Base-by-base conservation (phyloP, 352 stramenopile species). In the Phytophthora hibernalis region DNA sequence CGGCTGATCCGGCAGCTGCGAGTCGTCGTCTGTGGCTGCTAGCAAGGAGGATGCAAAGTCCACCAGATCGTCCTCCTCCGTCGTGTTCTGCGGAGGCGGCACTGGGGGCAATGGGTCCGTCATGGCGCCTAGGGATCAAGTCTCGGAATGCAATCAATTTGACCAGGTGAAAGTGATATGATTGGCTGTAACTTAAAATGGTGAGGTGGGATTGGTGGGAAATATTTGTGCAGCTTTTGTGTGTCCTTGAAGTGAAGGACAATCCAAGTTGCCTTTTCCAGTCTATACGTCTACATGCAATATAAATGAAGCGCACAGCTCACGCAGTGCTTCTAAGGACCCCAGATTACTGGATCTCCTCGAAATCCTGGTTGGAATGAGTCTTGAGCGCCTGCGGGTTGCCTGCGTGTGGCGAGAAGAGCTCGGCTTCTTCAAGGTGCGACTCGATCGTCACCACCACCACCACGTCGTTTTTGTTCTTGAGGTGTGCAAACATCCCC, bases 351-450 rank as follows among this genome's bases (percentile, higher is more conserved):
- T 68, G 30, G 12, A 79, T 64, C 26, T 67, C 61, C 31, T 82
- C 54, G 42, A 75, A 80, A 21, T 35, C 61, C 12, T 54, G 60
- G 8, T 40, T 30, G 45, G 28, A 38, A 51, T 47, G 62, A 24
- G 28, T 42, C 45, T 72, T 76, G 35, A 89, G 68, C 42, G 60
- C 42, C 58, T 83, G 69, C 16, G 65, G 79, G 65, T 84, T 81
- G 15, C 62, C 80, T 21, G 49, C 49, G 54, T 91, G 83, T 1
- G 83, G 80, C 12, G 83, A 91, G 50, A 91, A 91, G 58, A 91
- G 61, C 47, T 86, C 79, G n/a, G 79, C 80, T 31, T 74, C 76
- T 57, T 90, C 83, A 15, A 91, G 48, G 38, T 75, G 37, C 15
- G 74, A 70, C 26, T 79, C 68, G 1, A 74, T n/a, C n/a, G n/a